Percentiles rank a stretch among this genome's conserved stretches.
Evolutionary conservation across 2,329 filamentous ascomycete species (phyloP).

Genomic region (Arachnopeziza araneosa): DNA sequence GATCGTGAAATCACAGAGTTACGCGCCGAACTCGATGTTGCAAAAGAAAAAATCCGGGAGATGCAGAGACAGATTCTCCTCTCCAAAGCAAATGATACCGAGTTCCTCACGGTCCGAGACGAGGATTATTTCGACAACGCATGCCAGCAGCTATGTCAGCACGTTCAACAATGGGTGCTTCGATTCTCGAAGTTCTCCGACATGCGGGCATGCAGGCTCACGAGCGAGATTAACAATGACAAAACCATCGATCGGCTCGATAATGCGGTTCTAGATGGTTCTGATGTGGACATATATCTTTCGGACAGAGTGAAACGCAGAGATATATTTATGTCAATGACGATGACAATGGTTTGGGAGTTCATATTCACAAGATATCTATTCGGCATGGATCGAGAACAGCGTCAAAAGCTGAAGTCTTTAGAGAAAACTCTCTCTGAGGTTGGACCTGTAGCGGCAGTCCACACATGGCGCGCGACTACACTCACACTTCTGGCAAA

Average conservation of each 20-base stretch:
- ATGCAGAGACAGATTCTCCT: constrained; percentile 54
- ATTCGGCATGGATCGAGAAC: constrained; percentile 97
- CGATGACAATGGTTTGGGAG: constrained; percentile 99
- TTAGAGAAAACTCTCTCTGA: constrained; percentile 89
- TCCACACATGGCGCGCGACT: constrained; percentile 94
- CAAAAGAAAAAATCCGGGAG: constrained; percentile 55
- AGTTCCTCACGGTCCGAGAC: constrained; percentile 75
- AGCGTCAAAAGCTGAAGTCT: constrained; percentile 93
- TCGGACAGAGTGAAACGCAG: constrained; percentile 81
- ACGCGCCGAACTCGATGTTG: constrained; percentile 68
- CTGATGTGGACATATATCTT: constrained; percentile 84
- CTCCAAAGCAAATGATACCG: constrained; percentile 54
- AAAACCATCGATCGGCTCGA: constrained; percentile 92
- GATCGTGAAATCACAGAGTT: constrained; percentile 78
- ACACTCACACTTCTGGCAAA: constrained; percentile 84
- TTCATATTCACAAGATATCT: constrained; percentile 97
- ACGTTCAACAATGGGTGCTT: constrained; percentile 95
- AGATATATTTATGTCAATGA: constrained; percentile 97
- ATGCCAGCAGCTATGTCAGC: constrained; percentile 90
- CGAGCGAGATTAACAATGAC: constrained; percentile 80
- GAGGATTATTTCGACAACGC: constrained; percentile 94
- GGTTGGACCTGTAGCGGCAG: constrained; percentile 80
- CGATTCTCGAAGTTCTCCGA: constrained; percentile 98
- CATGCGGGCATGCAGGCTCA: constrained; percentile 77
- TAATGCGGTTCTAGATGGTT: constrained; percentile 89